phyloP scores from a whole-genome alignment of 805 yeast genomes.

The Wickerhamomyces bisporus region DNA sequence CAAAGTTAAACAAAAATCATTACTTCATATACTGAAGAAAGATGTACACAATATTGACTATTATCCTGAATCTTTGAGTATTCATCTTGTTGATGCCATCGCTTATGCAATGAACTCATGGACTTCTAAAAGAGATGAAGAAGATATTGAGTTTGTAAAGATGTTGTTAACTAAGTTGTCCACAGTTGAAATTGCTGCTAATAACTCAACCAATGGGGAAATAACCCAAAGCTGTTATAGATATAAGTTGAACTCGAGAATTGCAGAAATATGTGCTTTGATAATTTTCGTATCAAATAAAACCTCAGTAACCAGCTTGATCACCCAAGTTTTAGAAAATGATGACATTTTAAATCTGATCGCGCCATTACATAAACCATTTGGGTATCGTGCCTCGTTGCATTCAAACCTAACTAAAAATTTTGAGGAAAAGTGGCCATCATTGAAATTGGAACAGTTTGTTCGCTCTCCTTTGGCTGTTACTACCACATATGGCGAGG shows the following conservation, averaged over 20 bases:
- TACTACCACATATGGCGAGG: conserved; percentile 45
- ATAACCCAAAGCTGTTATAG: conserved; percentile 43
- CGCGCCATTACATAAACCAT: conserved; percentile 36
- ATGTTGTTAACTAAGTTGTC: conserved; percentile 30
- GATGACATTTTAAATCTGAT: conserved; percentile 28
- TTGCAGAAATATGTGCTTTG: conserved; percentile 72
- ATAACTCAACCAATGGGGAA: conserved; percentile 11
- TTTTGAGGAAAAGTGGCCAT: conserved; percentile 47
- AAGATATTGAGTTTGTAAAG: conserved; percentile 36
- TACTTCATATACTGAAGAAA: conserved; percentile 50
- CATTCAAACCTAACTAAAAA: conserved; percentile 39
- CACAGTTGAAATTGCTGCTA: conserved; percentile 7
- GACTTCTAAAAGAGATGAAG: conserved; percentile 54
- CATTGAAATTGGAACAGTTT: conserved; percentile 45
- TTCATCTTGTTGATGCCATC: conserved; percentile 66
- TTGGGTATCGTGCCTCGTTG: conserved; percentile 40
- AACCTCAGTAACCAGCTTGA: conserved; percentile 34
- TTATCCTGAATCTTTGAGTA: conserved; percentile 58
- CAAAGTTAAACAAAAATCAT: conserved; percentile 30
- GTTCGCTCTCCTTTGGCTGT: conserved; percentile 39
- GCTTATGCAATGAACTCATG: conserved; percentile 74
- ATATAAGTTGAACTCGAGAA: conserved; percentile 55
- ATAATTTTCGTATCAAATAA: conserved; percentile 56
- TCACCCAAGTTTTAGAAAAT: conserved; percentile 37
- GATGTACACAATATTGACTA: conserved; percentile 46